Conservation (phyloP, 208 protist species). For the Hexamita inflata region DNA sequence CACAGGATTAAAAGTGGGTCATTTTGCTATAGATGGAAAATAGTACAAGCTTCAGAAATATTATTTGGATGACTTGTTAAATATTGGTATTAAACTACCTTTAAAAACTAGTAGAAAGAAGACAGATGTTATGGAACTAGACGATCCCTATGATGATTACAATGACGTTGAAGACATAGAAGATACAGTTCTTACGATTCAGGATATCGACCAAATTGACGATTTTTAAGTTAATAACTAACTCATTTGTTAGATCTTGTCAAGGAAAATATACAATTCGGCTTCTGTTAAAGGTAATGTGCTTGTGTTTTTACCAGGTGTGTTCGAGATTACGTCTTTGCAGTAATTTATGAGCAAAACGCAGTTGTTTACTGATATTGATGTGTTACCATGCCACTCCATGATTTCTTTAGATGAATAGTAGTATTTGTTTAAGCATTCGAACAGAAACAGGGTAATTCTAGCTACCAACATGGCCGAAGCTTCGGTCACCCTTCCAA, state of each 20-base stretch:
- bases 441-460: background rate
- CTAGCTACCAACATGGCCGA: background rate
- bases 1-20: background rate
- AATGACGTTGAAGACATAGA: background rate
- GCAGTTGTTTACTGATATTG: too few species aligned
- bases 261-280: too few species aligned
- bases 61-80: background rate
- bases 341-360: too few species aligned
- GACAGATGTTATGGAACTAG: too few species aligned
- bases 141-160: background rate
- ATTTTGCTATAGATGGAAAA: background rate
- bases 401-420: background rate
- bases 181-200: too few species aligned
- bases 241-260: too few species aligned
- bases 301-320: too few species aligned
- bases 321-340: too few species aligned
- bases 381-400: background rate
- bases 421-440: background rate
- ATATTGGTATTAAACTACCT: background rate
- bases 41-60: background rate
- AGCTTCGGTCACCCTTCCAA: background rate
- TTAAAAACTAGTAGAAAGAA: too few species aligned
- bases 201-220: too few species aligned
- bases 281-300: too few species aligned
- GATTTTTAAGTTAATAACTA: too few species aligned